Evolutionary conservation across 345 rosid genomes (phyloP).

Genomic region (Sapria himalayana): DNA sequence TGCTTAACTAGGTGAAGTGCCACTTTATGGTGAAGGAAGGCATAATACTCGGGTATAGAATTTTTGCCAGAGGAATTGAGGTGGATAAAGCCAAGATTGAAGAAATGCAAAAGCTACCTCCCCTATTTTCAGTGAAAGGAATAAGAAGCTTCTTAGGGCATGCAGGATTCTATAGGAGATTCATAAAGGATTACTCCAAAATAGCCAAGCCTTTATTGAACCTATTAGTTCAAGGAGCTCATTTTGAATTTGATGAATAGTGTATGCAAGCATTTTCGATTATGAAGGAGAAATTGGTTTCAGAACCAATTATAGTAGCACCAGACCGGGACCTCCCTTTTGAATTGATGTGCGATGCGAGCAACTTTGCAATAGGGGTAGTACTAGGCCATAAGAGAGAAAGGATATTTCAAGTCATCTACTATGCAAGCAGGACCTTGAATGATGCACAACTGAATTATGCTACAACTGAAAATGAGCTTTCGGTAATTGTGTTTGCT

Average conservation of each 20-base stretch:
- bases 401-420: too few relatives aligned
- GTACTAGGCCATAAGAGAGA: too few relatives aligned
- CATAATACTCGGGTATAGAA: not conserved
- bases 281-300: not conserved
- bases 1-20: constrained; percentile 3
- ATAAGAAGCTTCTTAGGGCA: not conserved
- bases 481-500: too few relatives aligned
- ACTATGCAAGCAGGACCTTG: too few relatives aligned
- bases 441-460: constrained; percentile 3
- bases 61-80: constrained; percentile 1
- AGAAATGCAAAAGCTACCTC: not conserved
- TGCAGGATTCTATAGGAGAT: not conserved
- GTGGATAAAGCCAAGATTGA: constrained; percentile 2
- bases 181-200: constrained; percentile 2
- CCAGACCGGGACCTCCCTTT: too few relatives aligned
- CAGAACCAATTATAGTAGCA: too few relatives aligned
- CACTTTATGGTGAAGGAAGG: constrained; percentile 4
- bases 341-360: too few relatives aligned
- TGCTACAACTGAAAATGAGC: not conserved
- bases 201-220: not conserved
- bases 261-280: not conserved
- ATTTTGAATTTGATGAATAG: not conserved
- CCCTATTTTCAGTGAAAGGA: not conserved
- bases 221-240: not conserved
- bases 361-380: too few relatives aligned